These are phyloP conservation scores for Alternaria sp. DNA, from an alignment of 2,329 filamentous ascomycete species.

Conservation along the genomic window DNA sequence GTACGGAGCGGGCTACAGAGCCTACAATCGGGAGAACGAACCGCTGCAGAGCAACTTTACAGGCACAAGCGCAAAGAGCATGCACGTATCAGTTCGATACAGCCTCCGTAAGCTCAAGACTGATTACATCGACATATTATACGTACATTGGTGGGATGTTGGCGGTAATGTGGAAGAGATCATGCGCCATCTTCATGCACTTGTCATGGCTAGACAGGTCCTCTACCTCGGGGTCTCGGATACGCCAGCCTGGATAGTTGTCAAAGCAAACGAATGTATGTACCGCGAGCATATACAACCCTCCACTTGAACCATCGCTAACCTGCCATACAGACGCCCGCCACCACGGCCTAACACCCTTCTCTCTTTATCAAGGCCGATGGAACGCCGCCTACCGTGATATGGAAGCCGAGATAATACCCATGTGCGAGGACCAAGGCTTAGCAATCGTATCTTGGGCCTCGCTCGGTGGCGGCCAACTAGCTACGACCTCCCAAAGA, in stretches of 20 bases:
- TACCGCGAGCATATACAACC: not conserved
- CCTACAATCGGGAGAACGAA: constrained; percentile 44
- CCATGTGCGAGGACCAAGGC: not conserved
- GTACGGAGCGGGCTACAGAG: not conserved
- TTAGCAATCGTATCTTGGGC: not conserved
- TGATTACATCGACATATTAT: not conserved
- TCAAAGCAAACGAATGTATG: not conserved
- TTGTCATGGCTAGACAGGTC: not conserved
- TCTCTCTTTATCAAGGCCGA: not conserved
- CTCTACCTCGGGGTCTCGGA: not conserved
- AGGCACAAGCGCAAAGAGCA: not conserved
- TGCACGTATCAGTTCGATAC: not conserved
- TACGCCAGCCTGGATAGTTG: not conserved
- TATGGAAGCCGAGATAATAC: not conserved
- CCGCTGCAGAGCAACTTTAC: constrained; percentile 23
- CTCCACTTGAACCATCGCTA: not conserved
- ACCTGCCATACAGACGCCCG: not conserved
- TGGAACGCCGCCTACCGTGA: not conserved
- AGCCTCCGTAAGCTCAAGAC: not conserved
- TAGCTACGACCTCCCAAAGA: not conserved
- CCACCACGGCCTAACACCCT: not conserved
- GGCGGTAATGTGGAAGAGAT: constrained; percentile 48
- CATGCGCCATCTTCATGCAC: not conserved
- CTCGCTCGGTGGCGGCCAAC: not conserved
- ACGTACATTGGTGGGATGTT: constrained; percentile 49